Percentiles rank a stretch among this genome's conserved stretches.
Conservation (phyloP, 768 basidiomycete genomes). For the Boletellus sp. region DNA sequence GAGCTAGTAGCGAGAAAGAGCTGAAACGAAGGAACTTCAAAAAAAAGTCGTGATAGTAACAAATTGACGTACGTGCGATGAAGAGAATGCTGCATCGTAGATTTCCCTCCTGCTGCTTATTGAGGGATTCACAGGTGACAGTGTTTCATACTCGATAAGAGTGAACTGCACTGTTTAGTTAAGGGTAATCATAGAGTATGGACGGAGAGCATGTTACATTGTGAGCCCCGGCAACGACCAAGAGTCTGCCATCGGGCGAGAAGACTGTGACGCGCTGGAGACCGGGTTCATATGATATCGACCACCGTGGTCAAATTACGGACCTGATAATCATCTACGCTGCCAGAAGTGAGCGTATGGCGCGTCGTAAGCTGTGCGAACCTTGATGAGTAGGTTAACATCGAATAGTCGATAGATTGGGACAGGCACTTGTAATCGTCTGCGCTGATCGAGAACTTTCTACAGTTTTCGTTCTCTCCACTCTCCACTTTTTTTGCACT, state of each 20-base stretch:
- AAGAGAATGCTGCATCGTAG: constrained; percentile 80
- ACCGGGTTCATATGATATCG: constrained; percentile 6
- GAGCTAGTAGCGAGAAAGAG: constrained; percentile 63
- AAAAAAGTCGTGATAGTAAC: neutral
- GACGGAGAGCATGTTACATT: constrained; percentile 45
- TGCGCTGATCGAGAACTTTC: constrained; percentile 51
- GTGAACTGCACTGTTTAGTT: constrained; percentile 43
- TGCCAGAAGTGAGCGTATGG: constrained; percentile 58
- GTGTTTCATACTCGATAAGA: constrained; percentile 60
- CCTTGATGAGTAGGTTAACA: constrained; percentile 16
- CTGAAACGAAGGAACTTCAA: constrained; percentile 33
- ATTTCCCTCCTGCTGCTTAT: constrained; percentile 73
- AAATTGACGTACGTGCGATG: constrained; percentile 46
- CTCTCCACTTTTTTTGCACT: constrained; percentile 53
- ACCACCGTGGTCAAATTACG: neutral
- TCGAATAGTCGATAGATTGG: neutral
- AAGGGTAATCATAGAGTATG: constrained; percentile 10
- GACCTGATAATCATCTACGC: constrained; percentile 84
- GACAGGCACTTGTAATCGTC: constrained; percentile 54
- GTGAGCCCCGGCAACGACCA: constrained; percentile 72
- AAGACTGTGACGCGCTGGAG: constrained; percentile 79
- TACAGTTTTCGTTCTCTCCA: constrained; percentile 82
- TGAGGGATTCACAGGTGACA: constrained; percentile 45
- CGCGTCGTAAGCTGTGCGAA: constrained; percentile 36
- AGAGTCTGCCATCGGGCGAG: constrained; percentile 60